phyloP scores from a whole-genome alignment of 1,284 basidiomycete genomes.

The Ganoderma lingzhi region DNA sequence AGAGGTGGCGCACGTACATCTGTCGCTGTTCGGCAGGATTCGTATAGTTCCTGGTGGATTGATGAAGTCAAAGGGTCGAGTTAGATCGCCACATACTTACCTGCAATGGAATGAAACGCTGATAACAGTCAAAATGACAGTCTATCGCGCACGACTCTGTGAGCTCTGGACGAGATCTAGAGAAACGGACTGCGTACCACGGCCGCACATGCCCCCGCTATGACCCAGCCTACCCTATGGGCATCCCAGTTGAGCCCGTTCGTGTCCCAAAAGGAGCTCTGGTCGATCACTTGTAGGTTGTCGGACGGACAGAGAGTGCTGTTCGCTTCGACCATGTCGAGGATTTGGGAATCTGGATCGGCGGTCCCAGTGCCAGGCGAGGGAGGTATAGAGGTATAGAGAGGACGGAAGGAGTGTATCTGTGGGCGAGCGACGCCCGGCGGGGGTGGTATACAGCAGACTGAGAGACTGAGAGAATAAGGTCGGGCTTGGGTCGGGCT shows the following conservation, averaged over 20 bases:
- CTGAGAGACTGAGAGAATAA: not conserved
- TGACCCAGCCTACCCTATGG: conserved; percentile 78
- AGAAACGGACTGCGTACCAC: conserved; percentile 54
- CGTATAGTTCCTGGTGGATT: conserved; percentile 63
- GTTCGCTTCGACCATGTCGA: conserved; percentile 29
- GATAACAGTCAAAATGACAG: conserved; percentile 63
- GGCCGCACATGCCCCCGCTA: conserved; percentile 70
- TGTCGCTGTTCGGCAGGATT: conserved; percentile 77
- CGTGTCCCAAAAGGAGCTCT: conserved; percentile 66
- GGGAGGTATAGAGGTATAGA: conserved; percentile 4
- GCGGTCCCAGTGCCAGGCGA: not conserved
- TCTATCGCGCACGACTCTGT: conserved; percentile 47
- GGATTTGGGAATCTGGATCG: not conserved
- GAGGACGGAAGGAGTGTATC: conserved; percentile 22
- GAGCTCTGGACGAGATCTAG: not conserved
- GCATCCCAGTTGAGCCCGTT: conserved; percentile 62
- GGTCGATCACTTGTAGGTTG: conserved; percentile 60
- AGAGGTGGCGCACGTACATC: conserved; percentile 57
- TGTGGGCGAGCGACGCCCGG: conserved; percentile 19
- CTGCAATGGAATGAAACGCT: conserved; percentile 66
- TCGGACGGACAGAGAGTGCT: conserved; percentile 56
- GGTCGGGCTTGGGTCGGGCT: conserved; percentile 1
- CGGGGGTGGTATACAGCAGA: conserved; percentile 5
- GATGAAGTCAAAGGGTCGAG: not conserved
- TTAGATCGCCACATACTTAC: conserved; percentile 46